Evolutionary conservation across 73 alveolate genomes (phyloP).

Genomic region (Tetrahymena borealis): DNA sequence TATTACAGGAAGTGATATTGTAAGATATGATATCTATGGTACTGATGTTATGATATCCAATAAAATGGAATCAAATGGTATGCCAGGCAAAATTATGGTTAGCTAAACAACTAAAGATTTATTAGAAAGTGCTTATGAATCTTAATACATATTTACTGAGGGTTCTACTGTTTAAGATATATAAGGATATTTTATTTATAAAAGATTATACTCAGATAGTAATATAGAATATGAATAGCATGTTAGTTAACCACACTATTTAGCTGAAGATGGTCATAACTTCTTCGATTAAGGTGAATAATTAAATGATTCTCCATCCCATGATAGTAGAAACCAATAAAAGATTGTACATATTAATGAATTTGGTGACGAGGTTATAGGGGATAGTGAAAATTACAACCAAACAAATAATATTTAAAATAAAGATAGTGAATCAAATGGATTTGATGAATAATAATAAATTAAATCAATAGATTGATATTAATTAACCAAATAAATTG

Average conservation of each 20-base stretch:
- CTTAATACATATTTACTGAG: not conserved
- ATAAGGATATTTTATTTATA: not conserved
- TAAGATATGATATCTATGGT: conserved; percentile 43
- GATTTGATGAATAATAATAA: not conserved
- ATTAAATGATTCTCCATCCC: not conserved
- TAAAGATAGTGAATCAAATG: not conserved
- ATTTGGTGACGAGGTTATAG: not conserved
- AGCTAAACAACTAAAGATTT: conserved; percentile 41
- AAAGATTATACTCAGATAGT: not conserved
- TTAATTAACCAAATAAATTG: no score
- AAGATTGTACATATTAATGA: not conserved
- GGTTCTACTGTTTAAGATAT: not conserved
- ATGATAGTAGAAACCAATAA: not conserved
- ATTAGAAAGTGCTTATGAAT: conserved; percentile 8
- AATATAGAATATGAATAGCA: not conserved
- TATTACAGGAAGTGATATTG: conserved; percentile 38
- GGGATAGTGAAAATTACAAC: not conserved
- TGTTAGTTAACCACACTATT: not conserved
- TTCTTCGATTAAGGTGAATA: not conserved
- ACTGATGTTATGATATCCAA: conserved; percentile 36
- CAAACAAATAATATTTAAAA: not conserved
- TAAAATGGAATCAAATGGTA: conserved; percentile 43
- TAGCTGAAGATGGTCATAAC: not conserved
- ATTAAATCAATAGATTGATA: no score
- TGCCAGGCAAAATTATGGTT: conserved; percentile 43